Evolutionary conservation across 1,284 basidiomycete genomes (phyloP).

Genomic region (Sporisorium sorghi): DNA sequence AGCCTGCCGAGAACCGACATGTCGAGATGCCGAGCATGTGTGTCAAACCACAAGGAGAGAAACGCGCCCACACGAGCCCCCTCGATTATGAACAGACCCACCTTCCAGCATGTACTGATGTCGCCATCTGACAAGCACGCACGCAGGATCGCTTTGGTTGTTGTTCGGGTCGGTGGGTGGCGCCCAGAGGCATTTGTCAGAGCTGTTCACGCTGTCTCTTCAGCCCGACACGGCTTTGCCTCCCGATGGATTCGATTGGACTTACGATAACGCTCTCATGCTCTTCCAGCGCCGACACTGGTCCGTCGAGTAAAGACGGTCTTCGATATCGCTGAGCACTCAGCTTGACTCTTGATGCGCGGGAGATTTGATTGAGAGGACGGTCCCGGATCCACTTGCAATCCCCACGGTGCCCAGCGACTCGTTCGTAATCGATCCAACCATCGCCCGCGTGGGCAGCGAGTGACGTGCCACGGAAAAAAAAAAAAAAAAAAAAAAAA

Average conservation of each 20-base stretch:
- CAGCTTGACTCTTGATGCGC: too few relatives aligned
- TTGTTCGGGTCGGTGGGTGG: too few relatives aligned
- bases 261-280: neutral
- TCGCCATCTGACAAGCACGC: neutral
- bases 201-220: constrained; percentile 5
- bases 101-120: too few relatives aligned
- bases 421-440: neutral
- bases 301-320: neutral
- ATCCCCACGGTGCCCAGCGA: too few relatives aligned
- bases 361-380: too few relatives aligned
- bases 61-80: neutral
- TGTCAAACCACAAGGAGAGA: too few relatives aligned
- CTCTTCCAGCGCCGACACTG: neutral
- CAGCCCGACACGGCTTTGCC: neutral
- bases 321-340: too few relatives aligned
- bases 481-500: too few relatives aligned
- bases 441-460: neutral
- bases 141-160: too few relatives aligned
- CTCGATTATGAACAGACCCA: too few relatives aligned
- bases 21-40: constrained; percentile 32
- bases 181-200: constrained; percentile 5
- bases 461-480: neutral
- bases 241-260: neutral
- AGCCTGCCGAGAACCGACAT: constrained; percentile 37
- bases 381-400: too few relatives aligned